Evolutionary conservation across 2,329 filamentous ascomycete species (phyloP), one percentile per base, ranked within the genome.

Genomic region (Stemphylium beticola): DNA sequence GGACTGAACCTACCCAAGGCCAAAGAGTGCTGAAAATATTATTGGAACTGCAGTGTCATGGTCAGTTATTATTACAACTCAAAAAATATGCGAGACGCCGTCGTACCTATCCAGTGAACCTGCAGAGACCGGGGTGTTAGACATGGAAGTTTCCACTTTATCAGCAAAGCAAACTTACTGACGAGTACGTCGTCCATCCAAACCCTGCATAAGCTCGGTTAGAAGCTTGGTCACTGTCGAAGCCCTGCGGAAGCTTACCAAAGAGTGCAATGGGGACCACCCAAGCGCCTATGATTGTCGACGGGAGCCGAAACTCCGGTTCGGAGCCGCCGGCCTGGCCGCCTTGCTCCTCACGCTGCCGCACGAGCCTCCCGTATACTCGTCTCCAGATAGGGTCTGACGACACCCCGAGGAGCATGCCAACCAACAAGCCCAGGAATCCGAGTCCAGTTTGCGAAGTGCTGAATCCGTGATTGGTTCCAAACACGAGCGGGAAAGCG

Each of bases 271-370:
- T 79, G 4, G 92, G 91, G 29, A 95, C 91, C 9, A 96, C 76
- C 39, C 92, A 76, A 0, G 87, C 87, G n/a, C 93, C 93, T 63
- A 76, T 56, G 49, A 80, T 78, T 14, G 79, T 83, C 49, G 91
- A 86, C 6, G 91, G 90, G 31, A 97, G 83, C 57, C 92, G 86
- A 77, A 89, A 96, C 77, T 97, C 93, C 8, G 93, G 93, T 79
- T 96, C 91, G 55, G 86, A 88, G 43, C 83, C 79, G 5, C 83
- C 85, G 50, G 77, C 67, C 55, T 81, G 69, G 4, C 82, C 83
- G 38, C 81, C 81, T 73, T 83, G 78, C 63, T 72, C 70, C 61
- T 80, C 79, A 49, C 84, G 77, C 67, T 82, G 77, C 51, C 76
- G 78, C 52, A 88, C 81, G 57, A 93, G 82, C 39, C 79, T 76